Base-by-base conservation (phyloP, 2,329 filamentous ascomycete species). In the Xylaria sp. region DNA sequence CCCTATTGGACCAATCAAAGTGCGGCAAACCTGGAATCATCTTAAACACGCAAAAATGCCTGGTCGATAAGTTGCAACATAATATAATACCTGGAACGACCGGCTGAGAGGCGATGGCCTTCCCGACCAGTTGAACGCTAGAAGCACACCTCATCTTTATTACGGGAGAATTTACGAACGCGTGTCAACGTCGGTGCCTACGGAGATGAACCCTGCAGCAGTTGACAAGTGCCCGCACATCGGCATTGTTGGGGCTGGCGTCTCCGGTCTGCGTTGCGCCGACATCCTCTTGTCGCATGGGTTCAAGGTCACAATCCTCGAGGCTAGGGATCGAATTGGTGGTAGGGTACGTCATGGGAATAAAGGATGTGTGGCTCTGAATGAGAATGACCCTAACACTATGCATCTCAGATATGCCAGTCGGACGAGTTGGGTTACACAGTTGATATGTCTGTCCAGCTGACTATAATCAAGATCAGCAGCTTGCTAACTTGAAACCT, bases 251-350 rank as follows among this genome's bases (percentile, higher is more conserved):
- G 87, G 87, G 14, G 86, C 86, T 27, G 87, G 88, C 5, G 80
- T 89, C 34, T 83, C 86, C 14, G 87, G 87, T 1, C 78, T 89
- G 59, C 80, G 86, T 68, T 87, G 85, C 72, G 86, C 87, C 30
- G 86, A 88, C 67, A 76, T 89, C 0, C 76, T 89, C 9, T 74
- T 88, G 2, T 80, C 84, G 60, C 80, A 84, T 71, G 86, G 85
- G 2, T 83, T 83, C 67, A 79, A 83, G 55, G 86, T 89, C 12
- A 87, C 85, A 0, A 85, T 89, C n/a, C 78, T 89, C 14, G 87
- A 89, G 75, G 87, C 83, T 0, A 79, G 87, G 60, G 77, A 86
- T 74, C 79, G 86, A 53, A 78, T 89, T 62, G 87, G 87, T 5
- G 88, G 88, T 2, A 79, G 86, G 63, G 85, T 85, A 76, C 70